Evolutionary conservation across 371 early-diverging fungal genomes (phyloP).

Genomic region (Parasitella parasitica): DNA sequence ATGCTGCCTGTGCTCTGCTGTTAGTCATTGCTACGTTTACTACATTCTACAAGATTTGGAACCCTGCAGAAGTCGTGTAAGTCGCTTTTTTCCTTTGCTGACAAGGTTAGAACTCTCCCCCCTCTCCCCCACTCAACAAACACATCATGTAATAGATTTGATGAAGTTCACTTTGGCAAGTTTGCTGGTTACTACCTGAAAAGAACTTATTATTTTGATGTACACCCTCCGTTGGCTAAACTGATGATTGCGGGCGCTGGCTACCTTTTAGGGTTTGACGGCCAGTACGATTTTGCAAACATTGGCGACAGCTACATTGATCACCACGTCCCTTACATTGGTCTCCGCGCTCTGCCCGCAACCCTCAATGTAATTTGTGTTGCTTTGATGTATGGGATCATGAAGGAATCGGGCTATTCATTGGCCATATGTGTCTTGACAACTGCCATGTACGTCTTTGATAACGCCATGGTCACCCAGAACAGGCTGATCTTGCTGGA

Average conservation of each 20-base stretch:
- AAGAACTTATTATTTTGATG: conserved; percentile 97
- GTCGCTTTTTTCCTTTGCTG: not conserved
- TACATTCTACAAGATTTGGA: conserved; percentile 19
- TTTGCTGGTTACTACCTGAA: conserved; percentile 96
- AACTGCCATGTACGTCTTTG: conserved; percentile 81
- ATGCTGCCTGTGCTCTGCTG: not conserved
- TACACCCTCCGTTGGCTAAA: conserved; percentile 99
- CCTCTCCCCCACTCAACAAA: too few species aligned
- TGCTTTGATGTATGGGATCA: conserved; percentile 79
- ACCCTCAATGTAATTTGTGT: conserved; percentile 77
- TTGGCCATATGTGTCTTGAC: conserved; percentile 75
- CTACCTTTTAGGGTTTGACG: conserved; percentile 88
- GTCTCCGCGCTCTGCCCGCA: conserved; percentile 81
- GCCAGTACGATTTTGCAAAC: conserved; percentile 89
- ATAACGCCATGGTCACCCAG: conserved; percentile 91
- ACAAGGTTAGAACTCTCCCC: conserved; percentile 46
- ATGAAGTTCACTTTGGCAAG: conserved; percentile 99
- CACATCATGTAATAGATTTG: conserved; percentile 54
- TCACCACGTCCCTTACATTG: conserved; percentile 90
- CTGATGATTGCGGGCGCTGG: conserved; percentile 89
- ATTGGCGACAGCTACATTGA: conserved; percentile 90
- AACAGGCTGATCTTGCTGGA: conserved; percentile 93
- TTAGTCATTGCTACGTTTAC: not conserved
- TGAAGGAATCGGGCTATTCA: conserved; percentile 87
- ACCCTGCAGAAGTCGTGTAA: conserved; percentile 17